phyloP scores from a whole-genome alignment of 345 rosid genomes.

The Litchi chinensis region DNA sequence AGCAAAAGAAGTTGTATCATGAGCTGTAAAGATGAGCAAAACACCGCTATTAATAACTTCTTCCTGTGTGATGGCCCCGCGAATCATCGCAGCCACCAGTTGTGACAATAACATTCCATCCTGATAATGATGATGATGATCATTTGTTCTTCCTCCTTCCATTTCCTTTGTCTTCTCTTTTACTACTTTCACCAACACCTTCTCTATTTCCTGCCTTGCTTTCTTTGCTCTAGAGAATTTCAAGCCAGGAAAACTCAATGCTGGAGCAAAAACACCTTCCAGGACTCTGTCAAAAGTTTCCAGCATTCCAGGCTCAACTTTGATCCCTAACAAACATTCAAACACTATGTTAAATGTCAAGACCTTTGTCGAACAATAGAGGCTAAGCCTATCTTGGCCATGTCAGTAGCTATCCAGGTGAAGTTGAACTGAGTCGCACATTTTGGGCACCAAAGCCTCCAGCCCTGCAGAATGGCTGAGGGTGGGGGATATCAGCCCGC shows the following conservation, averaged over 20 bases:
- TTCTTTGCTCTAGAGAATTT: slow-evolving; percentile 59
- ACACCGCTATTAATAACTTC: slow-evolving; percentile 70
- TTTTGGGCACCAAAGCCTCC: no score
- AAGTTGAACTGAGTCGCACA: no score
- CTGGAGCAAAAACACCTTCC: slow-evolving; percentile 67
- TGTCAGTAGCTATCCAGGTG: no score
- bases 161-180: slow-evolving; percentile 47
- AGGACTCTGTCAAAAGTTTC: slow-evolving; percentile 60
- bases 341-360: no score
- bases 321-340: slow-evolving; percentile 63
- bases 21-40: slow-evolving; percentile 68
- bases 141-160: slow-evolving; percentile 20
- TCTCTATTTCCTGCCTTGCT: slow-evolving; percentile 60
- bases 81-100: slow-evolving; percentile 52
- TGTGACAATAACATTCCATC: slow-evolving; percentile 40
- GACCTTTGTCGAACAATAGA: no score
- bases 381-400: no score
- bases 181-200: slow-evolving; percentile 41
- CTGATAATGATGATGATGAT: background rate
- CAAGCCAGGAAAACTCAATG: slow-evolving; percentile 56
- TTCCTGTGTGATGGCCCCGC: slow-evolving; percentile 55
- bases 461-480: no score
- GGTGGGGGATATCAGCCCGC: no score
- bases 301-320: slow-evolving; percentile 50
- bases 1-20: no score